Evolutionary conservation across 2,329 filamentous ascomycete species (phyloP).

Genomic region (Aspergillus ibericus): DNA sequence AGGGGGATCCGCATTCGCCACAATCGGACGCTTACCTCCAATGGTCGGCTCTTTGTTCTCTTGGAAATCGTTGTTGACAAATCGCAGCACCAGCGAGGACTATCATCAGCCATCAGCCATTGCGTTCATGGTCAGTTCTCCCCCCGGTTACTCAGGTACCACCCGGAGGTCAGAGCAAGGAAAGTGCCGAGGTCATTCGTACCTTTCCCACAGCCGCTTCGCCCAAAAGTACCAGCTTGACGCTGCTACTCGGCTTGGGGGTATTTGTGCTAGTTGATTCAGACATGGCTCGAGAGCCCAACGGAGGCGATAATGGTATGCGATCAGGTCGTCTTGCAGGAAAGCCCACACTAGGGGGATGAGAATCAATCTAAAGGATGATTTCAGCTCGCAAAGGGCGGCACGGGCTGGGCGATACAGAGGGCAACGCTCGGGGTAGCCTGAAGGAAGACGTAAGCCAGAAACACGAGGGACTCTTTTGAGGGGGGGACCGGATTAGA

Average conservation of each 20-base stretch:
- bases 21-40: constrained; percentile 64
- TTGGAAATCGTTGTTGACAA: constrained; percentile 99
- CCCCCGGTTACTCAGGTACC: constrained; percentile 19
- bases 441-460: constrained; percentile 22
- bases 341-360: constrained; percentile 19
- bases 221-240: constrained; percentile 96
- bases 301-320: constrained; percentile 11
- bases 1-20: background rate
- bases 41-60: constrained; percentile 99
- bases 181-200: constrained; percentile 26
- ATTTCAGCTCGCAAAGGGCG: constrained; percentile 24
- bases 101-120: constrained; percentile 38
- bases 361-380: constrained; percentile 27
- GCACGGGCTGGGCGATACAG: constrained; percentile 11
- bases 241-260: constrained; percentile 97
- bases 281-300: constrained; percentile 57
- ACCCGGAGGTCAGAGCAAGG: constrained; percentile 4
- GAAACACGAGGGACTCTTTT: constrained; percentile 14
- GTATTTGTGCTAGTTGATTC: constrained; percentile 65
- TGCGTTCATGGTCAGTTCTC: constrained; percentile 20
- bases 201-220: constrained; percentile 99
- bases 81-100: constrained; percentile 96
- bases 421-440: constrained; percentile 17
- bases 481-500: constrained; percentile 12
- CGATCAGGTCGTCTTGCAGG: constrained; percentile 34